Evolutionary conservation across 352 stramenopile species (phyloP), one percentile per base, ranked within the genome.

Genomic region (Phytopythium montanum): DNA sequence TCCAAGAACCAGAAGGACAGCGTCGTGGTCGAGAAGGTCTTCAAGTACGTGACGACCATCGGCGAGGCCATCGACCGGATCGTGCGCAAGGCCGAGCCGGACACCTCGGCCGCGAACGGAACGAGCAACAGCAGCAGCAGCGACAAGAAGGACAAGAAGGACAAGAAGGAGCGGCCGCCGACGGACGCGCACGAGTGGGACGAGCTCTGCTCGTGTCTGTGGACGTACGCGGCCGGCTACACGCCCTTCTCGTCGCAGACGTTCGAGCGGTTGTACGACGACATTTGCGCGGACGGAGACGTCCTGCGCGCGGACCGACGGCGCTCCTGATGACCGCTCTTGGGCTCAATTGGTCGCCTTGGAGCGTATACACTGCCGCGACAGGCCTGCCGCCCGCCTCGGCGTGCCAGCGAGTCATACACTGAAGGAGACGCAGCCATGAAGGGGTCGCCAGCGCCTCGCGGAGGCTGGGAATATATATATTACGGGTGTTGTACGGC

Each of bases 201-300:
- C 62, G 82, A 94, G 59, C 69, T 92, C 16, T 91, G 81, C 41
- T 85, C 84, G 14, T 85, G 79, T 10, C 56, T 95, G 33, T 95
- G 86, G 86, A 78, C 80, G 4, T 91, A 92, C 66, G 86, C 86
- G 0, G 82, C 86, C 4, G 73, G 70, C 34, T 88, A 81, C 56
- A 94, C 86, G 54, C 79, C 82, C 16, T 95, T 95, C 46, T 77
- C 79, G 23, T 70, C 84, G 13, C 59, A 77, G n/a, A 64, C 73
- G 13, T 94, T 95, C 57, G 86, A 95, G 62, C 84, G 72, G n/a
- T 68, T 95, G 29, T 95, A 95, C 60, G 86, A 93, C 45, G 79
- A 94, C 56, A 92, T 95, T 52, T 91, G 81, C 46, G 81, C 77
- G 0, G 86, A 95, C 61, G 85, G 72, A 2, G 73, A 81, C 1